Base-by-base conservation (phyloP, 352 stramenopile genomes). In the Globisporangium sylvaticum region DNA sequence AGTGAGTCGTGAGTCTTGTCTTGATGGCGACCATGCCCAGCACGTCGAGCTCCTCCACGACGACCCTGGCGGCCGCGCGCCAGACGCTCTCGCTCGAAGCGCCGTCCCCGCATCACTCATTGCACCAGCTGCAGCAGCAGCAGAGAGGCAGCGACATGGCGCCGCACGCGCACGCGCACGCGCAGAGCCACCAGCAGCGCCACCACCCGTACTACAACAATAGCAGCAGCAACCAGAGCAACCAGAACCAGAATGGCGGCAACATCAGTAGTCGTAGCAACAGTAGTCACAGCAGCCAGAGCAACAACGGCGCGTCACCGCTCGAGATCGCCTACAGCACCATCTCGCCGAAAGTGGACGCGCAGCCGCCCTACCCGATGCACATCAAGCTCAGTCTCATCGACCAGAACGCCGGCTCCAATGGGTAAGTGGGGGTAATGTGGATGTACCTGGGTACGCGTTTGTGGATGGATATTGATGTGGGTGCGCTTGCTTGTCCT, bases 351-450 rank as follows among this genome's bases (percentile, higher is more conserved):
- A 90, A 90, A 72, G 76, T 87, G 52, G 80, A 91, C 62, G 56
- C 70, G 65, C 75, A 81, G 63, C 65, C 74, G 39, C 70, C 75
- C 60, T 81, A 82, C 56, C 74, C 74, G 32, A 91, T 94, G 85
- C 83, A 94, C 73, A 92, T 94, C 73, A 94, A 94, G 64, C 83
- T 94, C 27, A 91, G 77, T 63, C 76, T 94, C 42, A 91, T 94
- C 64, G 83, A 94, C 72, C 76, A 91, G 66, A 88, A 83, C 67
- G 73, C 84, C 46, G 77, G 58, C 32, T 62, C 70, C 31, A 81
- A 80, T 29, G 77, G 70, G 75, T 79, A 34, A 57, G 73, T 55
- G 29, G 29, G 29, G 29, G 29, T 32, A 32, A 54, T 29, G 20
- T 54, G n/a, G 44, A 25, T 52, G 12, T 12, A 54, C 58, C 6